These are phyloP conservation scores for Ichthyophthirius multifiliis DNA, from an alignment of 169 alveolate genomes.

Conservation along the genomic window DNA sequence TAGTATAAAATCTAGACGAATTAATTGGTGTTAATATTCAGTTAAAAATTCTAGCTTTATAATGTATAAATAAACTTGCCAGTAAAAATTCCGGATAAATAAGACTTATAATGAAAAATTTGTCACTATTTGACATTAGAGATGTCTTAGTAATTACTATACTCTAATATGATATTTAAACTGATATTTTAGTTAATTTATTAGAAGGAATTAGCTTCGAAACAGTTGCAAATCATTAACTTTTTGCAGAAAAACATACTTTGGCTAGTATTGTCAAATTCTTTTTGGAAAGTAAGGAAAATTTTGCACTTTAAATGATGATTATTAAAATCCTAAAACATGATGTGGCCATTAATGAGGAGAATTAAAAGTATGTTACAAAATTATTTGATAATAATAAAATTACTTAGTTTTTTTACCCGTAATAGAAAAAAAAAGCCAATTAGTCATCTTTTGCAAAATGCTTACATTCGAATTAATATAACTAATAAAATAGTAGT, in stretches of 20 bases:
- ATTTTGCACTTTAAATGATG: background rate
- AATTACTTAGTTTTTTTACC: background rate
- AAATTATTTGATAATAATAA: background rate
- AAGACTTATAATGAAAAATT: background rate
- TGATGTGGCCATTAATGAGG: background rate
- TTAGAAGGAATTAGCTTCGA: background rate
- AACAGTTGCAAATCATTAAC: background rate
- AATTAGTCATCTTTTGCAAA: background rate
- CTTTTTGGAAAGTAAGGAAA: background rate
- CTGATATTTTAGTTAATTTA: background rate
- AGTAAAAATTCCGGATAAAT: background rate
- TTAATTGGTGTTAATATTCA: background rate
- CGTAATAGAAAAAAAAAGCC: background rate
- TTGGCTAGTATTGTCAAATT: background rate
- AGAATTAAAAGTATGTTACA: background rate
- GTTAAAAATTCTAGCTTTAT: background rate
- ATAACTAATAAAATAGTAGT: background rate
- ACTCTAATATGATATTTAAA: background rate
- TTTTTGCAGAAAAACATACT: background rate
- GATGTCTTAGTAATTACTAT: background rate
- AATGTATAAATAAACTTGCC: background rate
- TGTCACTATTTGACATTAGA: slow-evolving; percentile 1
- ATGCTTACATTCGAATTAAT: background rate
- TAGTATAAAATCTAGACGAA: background rate
- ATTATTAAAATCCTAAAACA: background rate